phyloP scores from a whole-genome alignment of 768 basidiomycete species.

The Trametes elegans region DNA sequence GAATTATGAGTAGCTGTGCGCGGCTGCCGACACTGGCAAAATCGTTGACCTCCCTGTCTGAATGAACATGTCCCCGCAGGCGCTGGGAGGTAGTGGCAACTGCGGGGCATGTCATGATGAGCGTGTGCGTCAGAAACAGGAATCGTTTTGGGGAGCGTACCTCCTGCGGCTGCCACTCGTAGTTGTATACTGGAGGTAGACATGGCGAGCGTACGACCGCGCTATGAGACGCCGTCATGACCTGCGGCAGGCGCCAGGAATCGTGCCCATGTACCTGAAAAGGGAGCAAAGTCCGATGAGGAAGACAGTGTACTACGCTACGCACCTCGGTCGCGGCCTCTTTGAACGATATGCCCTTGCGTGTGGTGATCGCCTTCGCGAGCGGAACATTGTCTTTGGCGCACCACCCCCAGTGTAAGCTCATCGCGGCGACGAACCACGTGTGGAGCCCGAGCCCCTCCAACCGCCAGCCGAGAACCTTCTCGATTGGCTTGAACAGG shows the following conservation, averaged over 20 bases:
- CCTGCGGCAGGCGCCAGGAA: no score
- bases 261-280: no score
- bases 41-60: not conserved
- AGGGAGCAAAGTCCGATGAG: no score
- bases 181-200: not conserved
- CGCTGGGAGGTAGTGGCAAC: not conserved
- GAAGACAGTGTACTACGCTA: not conserved
- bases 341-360: not conserved
- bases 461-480: constrained; percentile 73
- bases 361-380: not conserved
- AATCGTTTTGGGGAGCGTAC: not conserved
- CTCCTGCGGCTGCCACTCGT: not conserved
- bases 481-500: constrained; percentile 83
- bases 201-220: not conserved
- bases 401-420: not conserved
- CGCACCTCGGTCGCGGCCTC: not conserved
- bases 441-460: constrained; percentile 30
- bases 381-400: not conserved
- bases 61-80: not conserved
- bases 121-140: not conserved
- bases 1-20: not conserved
- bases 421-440: not conserved
- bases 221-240: not conserved
- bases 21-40: not conserved
- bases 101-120: not conserved